Conservation (phyloP, 106 monocot species). For the Dendrobium nobile region DNA sequence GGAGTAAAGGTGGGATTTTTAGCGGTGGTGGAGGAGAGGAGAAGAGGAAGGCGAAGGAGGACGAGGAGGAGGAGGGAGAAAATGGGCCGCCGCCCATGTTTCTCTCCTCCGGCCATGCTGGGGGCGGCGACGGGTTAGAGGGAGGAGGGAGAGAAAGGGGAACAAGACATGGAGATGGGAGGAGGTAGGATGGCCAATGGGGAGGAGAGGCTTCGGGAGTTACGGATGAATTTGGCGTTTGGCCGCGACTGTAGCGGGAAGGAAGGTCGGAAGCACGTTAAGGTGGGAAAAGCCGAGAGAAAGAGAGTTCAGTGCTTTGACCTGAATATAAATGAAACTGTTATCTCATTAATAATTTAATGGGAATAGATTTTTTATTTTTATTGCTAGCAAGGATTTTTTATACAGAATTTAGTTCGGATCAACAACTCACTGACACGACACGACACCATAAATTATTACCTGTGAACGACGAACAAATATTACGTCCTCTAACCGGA, state of each 20-base stretch:
- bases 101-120: constrained; percentile 10
- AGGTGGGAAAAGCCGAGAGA: too few species aligned
- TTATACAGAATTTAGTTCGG: too few species aligned
- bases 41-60: neutral
- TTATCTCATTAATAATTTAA: too few species aligned
- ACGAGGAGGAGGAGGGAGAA: constrained; percentile 10
- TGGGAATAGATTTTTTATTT: too few species aligned
- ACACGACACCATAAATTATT: too few species aligned
- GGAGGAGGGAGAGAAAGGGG: neutral
- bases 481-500: too few species aligned
- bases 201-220: neutral
- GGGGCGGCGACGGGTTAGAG: neutral
- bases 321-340: too few species aligned
- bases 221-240: neutral
- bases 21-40: neutral
- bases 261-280: too few species aligned
- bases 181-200: neutral
- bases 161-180: neutral
- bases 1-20: neutral
- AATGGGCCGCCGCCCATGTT: neutral
- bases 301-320: too few species aligned
- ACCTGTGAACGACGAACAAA: too few species aligned
- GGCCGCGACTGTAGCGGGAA: neutral
- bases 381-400: too few species aligned
- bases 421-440: too few species aligned